A percentile compares a stretch with the other conserved stretches of the same genome.
These are phyloP conservation scores for Typha latifolia DNA, from an alignment of 176 grass and related monocot genomes.

Conservation along the genomic window DNA sequence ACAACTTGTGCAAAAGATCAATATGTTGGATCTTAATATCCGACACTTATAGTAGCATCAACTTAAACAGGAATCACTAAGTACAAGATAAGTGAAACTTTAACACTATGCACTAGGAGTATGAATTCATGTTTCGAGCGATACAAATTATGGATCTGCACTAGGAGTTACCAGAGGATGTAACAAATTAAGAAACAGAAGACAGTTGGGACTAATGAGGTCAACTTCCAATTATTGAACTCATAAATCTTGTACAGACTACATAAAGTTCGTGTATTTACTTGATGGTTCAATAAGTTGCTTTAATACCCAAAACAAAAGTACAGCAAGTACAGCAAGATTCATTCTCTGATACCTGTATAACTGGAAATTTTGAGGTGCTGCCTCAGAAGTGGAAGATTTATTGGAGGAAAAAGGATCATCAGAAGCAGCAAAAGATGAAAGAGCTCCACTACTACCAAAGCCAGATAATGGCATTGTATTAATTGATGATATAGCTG, in stretches of 20 bases:
- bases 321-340: background rate
- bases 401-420: constrained; percentile 59
- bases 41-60: background rate
- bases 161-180: too few relatives aligned
- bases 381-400: constrained; percentile 46
- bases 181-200: too few relatives aligned
- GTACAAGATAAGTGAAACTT: too few relatives aligned
- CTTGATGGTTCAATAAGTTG: background rate
- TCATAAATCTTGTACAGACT: background rate
- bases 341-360: constrained; percentile 51
- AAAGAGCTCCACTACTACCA: constrained; percentile 60
- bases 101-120: too few relatives aligned
- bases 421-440: constrained; percentile 49
- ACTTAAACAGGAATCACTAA: too few relatives aligned
- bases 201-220: background rate
- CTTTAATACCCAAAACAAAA: background rate
- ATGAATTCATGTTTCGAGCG: too few relatives aligned
- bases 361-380: constrained; percentile 93
- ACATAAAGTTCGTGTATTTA: background rate
- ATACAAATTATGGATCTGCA: too few relatives aligned
- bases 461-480: constrained; percentile 96
- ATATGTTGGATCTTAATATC: background rate
- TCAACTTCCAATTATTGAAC: background rate
- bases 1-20: background rate
- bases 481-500: constrained; percentile 81